phyloP scores from a whole-genome alignment of 192 early-diverging fungal species.

The Powellomyces hirtus region DNA sequence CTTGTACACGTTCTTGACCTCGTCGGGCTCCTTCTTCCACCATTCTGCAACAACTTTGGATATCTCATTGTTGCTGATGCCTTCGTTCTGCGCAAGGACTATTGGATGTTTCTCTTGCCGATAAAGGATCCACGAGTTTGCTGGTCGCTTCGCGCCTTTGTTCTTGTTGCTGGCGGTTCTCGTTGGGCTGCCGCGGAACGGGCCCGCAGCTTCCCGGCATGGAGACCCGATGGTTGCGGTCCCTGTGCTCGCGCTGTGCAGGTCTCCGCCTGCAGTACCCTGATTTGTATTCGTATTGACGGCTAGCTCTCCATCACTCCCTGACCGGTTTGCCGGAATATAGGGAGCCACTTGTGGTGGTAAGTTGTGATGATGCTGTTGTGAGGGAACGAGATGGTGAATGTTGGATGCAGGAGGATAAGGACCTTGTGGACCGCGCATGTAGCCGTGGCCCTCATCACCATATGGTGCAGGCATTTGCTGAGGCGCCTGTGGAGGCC shows the following conservation, averaged over 20 bases:
- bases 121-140: conserved; percentile 60
- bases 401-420: background rate
- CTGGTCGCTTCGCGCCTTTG: conserved; percentile 32
- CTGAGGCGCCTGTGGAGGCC: background rate
- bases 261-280: background rate
- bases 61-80: conserved; percentile 55
- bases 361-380: background rate
- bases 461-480: background rate
- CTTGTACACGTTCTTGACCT: conserved; percentile 49
- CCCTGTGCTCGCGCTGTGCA: background rate
- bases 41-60: conserved; percentile 56
- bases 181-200: background rate
- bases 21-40: conserved; percentile 55
- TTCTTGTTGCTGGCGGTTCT: background rate
- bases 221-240: background rate
- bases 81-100: conserved; percentile 40
- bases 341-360: background rate
- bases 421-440: background rate
- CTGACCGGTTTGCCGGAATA: background rate
- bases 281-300: background rate
- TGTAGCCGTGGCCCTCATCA: background rate
- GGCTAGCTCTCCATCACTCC: background rate
- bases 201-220: background rate
- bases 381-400: too few relatives aligned
- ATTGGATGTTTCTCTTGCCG: conserved; percentile 56